A percentile compares a stretch with the other conserved stretches of the same genome.
phyloP scores from a whole-genome alignment of 2,329 filamentous ascomycete species.

The Magnaporthiopsis rhizophila region DNA sequence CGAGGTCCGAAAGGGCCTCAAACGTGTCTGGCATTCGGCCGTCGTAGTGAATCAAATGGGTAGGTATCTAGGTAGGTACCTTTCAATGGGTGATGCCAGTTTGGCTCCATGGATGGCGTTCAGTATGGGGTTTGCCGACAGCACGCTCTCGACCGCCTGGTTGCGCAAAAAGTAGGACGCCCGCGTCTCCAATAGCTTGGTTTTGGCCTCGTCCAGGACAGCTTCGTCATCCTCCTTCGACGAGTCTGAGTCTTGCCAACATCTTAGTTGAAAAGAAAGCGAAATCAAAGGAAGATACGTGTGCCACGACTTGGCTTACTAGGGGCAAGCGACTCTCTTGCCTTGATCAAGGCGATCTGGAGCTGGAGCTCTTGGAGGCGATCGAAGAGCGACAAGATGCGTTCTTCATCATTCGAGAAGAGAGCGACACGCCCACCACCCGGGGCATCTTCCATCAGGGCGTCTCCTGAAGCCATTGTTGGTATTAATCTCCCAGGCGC shows the following conservation, averaged over 20 bases:
- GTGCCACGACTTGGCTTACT: conserved; percentile 20
- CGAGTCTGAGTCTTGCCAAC: not conserved
- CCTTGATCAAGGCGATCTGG: conserved; percentile 59
- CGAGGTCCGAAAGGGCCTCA: not conserved
- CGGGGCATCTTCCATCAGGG: conserved; percentile 1
- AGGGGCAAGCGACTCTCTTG: conserved; percentile 30
- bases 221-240: conserved; percentile 20
- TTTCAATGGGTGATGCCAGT: conserved; percentile 57
- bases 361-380: conserved; percentile 62
- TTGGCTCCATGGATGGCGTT: conserved; percentile 67
- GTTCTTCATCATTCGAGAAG: conserved; percentile 58
- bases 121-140: conserved; percentile 67
- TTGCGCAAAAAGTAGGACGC: conserved; percentile 63
- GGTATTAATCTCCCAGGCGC: too few species aligned
- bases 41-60: not conserved
- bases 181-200: conserved; percentile 60
- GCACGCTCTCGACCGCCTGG: conserved; percentile 58
- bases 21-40: not conserved
- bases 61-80: conserved; percentile 35
- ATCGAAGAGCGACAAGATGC: conserved; percentile 63
- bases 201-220: conserved; percentile 50
- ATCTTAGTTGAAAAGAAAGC: not conserved
- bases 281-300: not conserved
- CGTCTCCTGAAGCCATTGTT: conserved; percentile 1
- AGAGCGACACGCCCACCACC: conserved; percentile 15